phyloP scores from a whole-genome alignment of 345 rosid genomes.

The Heritiera littoralis region DNA sequence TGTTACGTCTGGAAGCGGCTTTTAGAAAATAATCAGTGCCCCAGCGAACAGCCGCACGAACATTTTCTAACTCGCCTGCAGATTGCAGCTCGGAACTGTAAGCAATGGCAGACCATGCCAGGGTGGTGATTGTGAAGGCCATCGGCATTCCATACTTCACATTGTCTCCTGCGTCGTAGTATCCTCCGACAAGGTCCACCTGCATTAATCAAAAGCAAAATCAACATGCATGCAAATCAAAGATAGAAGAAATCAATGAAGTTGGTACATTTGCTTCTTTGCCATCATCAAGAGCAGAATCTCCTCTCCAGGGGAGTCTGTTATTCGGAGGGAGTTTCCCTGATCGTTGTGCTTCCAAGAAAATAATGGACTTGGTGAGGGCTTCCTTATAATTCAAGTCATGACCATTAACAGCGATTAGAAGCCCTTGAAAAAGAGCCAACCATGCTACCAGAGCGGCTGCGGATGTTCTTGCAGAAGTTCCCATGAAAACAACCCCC shows the following conservation, averaged over 20 bases:
- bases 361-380: slow-evolving; percentile 65
- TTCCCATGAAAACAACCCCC: slow-evolving; percentile 23
- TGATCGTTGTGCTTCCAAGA: slow-evolving; percentile 90
- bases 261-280: slow-evolving; percentile 50
- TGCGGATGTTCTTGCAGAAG: slow-evolving; percentile 17
- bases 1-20: slow-evolving; percentile 43
- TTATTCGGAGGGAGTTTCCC: slow-evolving; percentile 73
- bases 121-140: slow-evolving; percentile 88
- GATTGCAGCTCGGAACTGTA: slow-evolving; percentile 54
- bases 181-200: slow-evolving; percentile 85
- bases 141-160: slow-evolving; percentile 86
- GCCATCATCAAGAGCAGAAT: slow-evolving; percentile 84
- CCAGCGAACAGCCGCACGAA: slow-evolving; percentile 69
- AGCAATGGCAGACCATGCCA: slow-evolving; percentile 66
- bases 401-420: slow-evolving; percentile 38
- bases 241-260: background rate
- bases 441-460: slow-evolving; percentile 40
- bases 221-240: background rate
- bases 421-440: slow-evolving; percentile 39
- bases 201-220: slow-evolving; percentile 20
- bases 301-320: slow-evolving; percentile 83
- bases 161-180: slow-evolving; percentile 92
- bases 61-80: slow-evolving; percentile 51
- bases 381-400: slow-evolving; percentile 67
- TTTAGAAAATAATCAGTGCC: slow-evolving; percentile 91